Base-by-base conservation (phyloP, 805 yeast species). In the Candida vaughaniae region DNA sequence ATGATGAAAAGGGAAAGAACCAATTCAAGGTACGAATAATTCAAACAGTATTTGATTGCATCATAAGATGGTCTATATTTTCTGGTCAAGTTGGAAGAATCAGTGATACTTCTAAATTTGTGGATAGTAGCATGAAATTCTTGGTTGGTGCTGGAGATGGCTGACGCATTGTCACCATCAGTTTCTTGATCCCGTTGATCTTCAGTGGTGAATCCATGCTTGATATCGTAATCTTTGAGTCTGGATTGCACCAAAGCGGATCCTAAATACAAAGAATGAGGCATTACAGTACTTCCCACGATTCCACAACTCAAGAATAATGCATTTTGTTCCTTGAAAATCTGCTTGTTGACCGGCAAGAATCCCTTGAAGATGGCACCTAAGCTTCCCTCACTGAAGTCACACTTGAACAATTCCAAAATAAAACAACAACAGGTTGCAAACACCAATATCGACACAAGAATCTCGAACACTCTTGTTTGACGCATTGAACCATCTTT, bases 361-460 rank as follows among this genome's bases (percentile, higher is more conserved):
- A 46, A 50, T 10, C 68, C 58, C 46, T 64, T 60, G 33, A 76
- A 57, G 3, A 89, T 72, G 4, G 69, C 75, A 29, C 62, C 55
- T 14, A 77, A 66, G 28, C 80, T 63, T 2, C 77, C 77, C 4
- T 80, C 74, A 4, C 68, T 64, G 36, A 82, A 77, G 26, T 53
- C 59, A 49, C 64, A 66, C 51, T 77, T 77, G 51, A 72, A 72
- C 19, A 89, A 62, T 48, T 88, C 87, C 25, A 85, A 45, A 4
- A 81, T 77, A 62, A 91, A 93, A 55, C 97, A 90, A 4, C 84
- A 65, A 25, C 90, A 95, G 0, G 96, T 91, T 4, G 85, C 82
- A 1, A 82, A 61, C 11, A 93, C 95, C 34, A 91, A 69, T 0
- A 78, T 38, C 2, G 93, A 78, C 1, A 93, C 97, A 45, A 85